phyloP scores from a whole-genome alignment of 2,329 filamentous ascomycete species.

The Aspergillus sp. region DNA sequence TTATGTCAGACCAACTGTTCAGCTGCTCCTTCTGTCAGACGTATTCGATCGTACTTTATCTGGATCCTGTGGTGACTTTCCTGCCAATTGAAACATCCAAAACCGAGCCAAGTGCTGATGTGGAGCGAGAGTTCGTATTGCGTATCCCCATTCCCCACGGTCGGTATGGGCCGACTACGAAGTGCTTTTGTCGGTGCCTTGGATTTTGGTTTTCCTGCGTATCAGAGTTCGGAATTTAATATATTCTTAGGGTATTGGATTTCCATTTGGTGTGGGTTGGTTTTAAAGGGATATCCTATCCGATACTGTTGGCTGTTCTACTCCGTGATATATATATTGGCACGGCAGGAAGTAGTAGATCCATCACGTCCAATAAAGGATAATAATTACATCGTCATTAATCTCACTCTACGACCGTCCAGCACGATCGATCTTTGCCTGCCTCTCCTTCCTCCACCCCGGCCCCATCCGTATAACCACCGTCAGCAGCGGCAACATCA shows the following conservation, averaged over 20 bases:
- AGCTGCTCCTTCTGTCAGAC: background rate
- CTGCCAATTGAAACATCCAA: background rate
- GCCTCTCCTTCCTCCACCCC: constrained; percentile 5
- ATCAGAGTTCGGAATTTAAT: too few species aligned
- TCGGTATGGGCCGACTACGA: background rate
- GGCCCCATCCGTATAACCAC: constrained; percentile 2
- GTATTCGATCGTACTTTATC: background rate
- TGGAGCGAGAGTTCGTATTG: background rate
- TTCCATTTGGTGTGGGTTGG: too few species aligned
- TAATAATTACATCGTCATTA: too few species aligned
- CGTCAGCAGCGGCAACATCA: background rate
- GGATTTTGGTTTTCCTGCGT: too few species aligned
- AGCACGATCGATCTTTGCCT: background rate
- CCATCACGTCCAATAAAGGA: too few species aligned
- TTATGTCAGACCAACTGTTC: background rate
- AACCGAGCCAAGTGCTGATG: background rate
- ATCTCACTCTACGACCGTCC: too few species aligned
- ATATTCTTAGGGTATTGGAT: too few species aligned
- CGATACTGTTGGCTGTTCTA: too few species aligned
- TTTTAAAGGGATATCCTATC: too few species aligned
- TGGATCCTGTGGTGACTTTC: background rate
- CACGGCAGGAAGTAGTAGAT: too few species aligned
- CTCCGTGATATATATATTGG: too few species aligned
- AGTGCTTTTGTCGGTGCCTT: too few species aligned
- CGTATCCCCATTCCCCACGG: background rate